Base-by-base conservation (phyloP, 306 rosid species). In the Prosopis cineraria region DNA sequence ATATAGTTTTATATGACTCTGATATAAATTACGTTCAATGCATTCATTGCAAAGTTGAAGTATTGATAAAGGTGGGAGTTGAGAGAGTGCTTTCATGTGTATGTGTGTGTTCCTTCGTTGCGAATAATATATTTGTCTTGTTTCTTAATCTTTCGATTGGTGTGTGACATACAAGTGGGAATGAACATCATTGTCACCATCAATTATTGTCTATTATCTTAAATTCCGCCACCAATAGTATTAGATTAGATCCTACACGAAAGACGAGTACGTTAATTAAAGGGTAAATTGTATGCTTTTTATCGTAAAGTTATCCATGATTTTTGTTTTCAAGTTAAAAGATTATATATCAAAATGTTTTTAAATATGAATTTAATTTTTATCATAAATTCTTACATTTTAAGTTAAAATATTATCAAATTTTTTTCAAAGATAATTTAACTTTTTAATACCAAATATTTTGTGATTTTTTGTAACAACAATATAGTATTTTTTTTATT, bases 41-140 rank as follows among this genome's bases (percentile, higher is more conserved):
- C 73, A 65, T 67, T 43, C 55, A 76, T 81, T 73, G 20, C 19
- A 73, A 20, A 27, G 7, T 64, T 79, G 74, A 65, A 66, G 69
- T 62, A 20, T 36, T 34, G 6, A 6, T 56, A 39, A 63, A 71
- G 75, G 71, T 72, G 79, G 92, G 66, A 53, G 97, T 87, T 91
- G 90, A 25, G 84, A 70, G 63, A 89, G 74, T 25, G 74, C 74
- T 88, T 87, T 92, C 97, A 77, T 50, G 72, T 68, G 77, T 87
- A 25, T 52, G n/a, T n/a, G n/a, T n/a, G n/a, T n/a, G n/a, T 86
- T 50, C 73, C 72, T 70, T 79, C 63, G 22, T 74, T 36, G 25
- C 70, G 33, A 55, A 37, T 4, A 17, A 9, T 45, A 22, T 2
- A 8, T 33, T 24, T 73, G 45, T 55, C 77, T 72, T 72, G 36